These are phyloP conservation scores for Neurospora sp. DNA, from an alignment of 495 filamentous ascomycete genomes.

Conservation along the genomic window DNA sequence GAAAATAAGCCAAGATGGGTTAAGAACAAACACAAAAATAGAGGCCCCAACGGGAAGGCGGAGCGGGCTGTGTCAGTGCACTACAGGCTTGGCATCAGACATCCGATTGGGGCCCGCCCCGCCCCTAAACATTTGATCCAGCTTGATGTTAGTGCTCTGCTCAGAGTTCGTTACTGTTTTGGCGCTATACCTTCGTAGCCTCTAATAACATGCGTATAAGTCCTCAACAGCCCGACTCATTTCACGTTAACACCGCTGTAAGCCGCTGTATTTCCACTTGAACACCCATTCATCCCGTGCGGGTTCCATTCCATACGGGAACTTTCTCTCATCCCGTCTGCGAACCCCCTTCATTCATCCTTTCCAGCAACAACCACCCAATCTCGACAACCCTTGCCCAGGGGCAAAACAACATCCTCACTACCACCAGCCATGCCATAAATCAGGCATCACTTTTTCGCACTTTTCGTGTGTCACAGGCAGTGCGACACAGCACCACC, in stretches of 20 bases:
- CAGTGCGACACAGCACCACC: not conserved
- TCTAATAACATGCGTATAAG: not conserved
- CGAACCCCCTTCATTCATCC: not conserved
- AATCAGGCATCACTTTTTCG: not conserved
- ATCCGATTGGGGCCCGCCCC: not conserved
- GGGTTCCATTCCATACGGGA: not conserved
- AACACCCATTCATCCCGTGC: not conserved
- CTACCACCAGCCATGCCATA: not conserved
- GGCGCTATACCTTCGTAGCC: not conserved
- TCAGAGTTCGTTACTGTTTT: not conserved
- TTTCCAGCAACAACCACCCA: not conserved
- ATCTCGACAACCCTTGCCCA: not conserved
- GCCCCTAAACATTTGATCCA: not conserved
- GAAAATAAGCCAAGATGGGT: not conserved
- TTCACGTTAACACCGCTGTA: not conserved
- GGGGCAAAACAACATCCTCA: not conserved
- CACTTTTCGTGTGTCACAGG: not conserved
- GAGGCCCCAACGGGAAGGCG: not conserved
- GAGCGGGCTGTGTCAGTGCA: not conserved
- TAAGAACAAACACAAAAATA: not conserved
- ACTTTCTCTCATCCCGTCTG: not conserved
- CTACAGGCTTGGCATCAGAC: not conserved
- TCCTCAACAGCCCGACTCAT: not conserved
- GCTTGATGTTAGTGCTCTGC: not conserved
- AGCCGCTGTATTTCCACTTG: not conserved